Evolutionary conservation across 306 rosid species (phyloP).

Genomic region (Crotalaria pallida): DNA sequence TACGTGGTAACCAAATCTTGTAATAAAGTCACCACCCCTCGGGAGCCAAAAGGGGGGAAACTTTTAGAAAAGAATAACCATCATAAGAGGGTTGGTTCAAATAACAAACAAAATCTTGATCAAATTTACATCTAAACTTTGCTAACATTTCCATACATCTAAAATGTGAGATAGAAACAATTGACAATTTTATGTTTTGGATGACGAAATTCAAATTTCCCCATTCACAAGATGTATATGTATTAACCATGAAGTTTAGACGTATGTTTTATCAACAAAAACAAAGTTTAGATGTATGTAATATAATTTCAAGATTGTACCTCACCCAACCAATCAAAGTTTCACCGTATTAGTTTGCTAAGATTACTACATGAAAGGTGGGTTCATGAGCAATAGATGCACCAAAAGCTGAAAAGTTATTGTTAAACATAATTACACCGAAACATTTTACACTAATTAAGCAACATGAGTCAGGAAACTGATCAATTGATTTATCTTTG

Average conservation of each 20-base stretch:
- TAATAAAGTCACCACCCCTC: background rate
- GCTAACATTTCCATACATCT: background rate
- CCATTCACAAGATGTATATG: background rate
- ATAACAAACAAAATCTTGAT: background rate
- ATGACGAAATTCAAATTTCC: background rate
- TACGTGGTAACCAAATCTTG: background rate
- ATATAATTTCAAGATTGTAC: slow-evolving; percentile 15
- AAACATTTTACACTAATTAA: background rate
- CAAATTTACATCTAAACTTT: background rate
- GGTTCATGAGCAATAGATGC: slow-evolving; percentile 22
- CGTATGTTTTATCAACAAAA: no score
- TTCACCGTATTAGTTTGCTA: slow-evolving; percentile 14
- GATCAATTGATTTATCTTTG: slow-evolving; percentile 24
- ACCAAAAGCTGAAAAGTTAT: slow-evolving; percentile 4
- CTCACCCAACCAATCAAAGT: slow-evolving; percentile 18
- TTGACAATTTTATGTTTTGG: background rate
- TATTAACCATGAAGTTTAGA: background rate
- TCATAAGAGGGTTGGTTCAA: background rate
- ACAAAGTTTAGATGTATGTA: background rate
- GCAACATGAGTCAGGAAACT: background rate
- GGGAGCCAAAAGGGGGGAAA: background rate
- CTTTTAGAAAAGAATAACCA: background rate
- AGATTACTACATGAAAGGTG: slow-evolving; percentile 25
- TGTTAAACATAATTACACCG: background rate
- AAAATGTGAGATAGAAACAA: background rate